These are phyloP conservation scores for Aspergillus baeticus DNA, from an alignment of 495 filamentous ascomycete species.

Conservation along the genomic window DNA sequence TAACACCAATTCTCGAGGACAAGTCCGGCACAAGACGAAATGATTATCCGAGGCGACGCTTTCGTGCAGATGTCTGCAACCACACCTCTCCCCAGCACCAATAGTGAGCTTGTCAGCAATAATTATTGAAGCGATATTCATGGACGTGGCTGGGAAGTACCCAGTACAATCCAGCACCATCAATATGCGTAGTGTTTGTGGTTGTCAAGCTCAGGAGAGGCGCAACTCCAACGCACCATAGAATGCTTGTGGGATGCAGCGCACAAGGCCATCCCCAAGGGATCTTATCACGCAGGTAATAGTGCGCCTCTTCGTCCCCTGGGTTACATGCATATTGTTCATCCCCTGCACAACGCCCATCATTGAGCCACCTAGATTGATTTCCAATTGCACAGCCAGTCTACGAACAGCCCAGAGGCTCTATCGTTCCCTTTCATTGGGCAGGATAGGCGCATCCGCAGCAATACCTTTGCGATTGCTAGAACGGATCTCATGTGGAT, in stretches of 20 bases:
- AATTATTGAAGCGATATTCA: not conserved
- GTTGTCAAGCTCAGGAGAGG: not conserved
- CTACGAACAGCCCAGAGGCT: not conserved
- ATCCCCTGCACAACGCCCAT: constrained; percentile 1
- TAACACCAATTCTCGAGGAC: constrained; percentile 5
- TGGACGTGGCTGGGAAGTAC: not conserved
- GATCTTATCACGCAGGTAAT: not conserved
- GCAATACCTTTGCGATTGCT: not conserved
- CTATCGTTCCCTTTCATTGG: too few species aligned
- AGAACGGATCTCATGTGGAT: not conserved
- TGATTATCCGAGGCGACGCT: constrained; percentile 18
- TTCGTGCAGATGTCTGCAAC: constrained; percentile 6
- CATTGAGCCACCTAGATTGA: not conserved
- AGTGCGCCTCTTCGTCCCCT: not conserved
- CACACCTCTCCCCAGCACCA: not conserved
- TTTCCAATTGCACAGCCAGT: not conserved
- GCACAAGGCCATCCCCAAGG: not conserved
- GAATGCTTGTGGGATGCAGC: not conserved
- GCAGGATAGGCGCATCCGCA: not conserved
- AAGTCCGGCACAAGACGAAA: constrained; percentile 14
- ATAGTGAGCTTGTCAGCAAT: not conserved
- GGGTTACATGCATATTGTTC: constrained; percentile 1
- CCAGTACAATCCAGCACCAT: not conserved
- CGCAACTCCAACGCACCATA: not conserved
- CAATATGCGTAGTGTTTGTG: not conserved